Conservation (phyloP, 768 basidiomycete genomes). For the Mrakia gelida region DNA sequence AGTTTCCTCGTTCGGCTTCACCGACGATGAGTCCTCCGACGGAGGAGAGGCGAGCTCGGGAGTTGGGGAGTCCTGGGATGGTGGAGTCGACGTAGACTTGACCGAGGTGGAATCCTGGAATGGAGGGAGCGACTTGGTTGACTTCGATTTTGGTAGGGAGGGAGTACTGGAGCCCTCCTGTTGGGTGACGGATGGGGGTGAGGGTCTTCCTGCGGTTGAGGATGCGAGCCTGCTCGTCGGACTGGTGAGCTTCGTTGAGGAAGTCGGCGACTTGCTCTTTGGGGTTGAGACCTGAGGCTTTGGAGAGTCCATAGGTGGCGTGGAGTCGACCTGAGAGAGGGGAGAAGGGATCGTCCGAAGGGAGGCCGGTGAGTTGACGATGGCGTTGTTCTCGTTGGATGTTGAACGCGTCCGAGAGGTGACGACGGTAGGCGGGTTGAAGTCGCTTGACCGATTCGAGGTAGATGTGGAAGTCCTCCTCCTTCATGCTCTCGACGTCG, state of each 20-base stretch:
- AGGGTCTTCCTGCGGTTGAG: background rate
- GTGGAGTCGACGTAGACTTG: background rate
- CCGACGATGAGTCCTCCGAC: slow-evolving; percentile 19
- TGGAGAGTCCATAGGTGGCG: slow-evolving; percentile 16
- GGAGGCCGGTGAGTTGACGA: slow-evolving; percentile 12
- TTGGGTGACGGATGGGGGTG: slow-evolving; percentile 20
- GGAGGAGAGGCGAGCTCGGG: background rate
- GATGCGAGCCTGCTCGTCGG: background rate
- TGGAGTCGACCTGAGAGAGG: background rate
- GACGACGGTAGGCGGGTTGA: slow-evolving; percentile 25
- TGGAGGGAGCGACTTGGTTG: background rate
- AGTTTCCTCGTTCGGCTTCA: background rate
- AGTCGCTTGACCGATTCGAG: slow-evolving; percentile 26
- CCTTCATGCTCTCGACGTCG: slow-evolving; percentile 27
- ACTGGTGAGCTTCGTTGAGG: background rate
- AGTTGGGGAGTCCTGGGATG: too few relatives aligned
- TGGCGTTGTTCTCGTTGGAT: slow-evolving; percentile 1
- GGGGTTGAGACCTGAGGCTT: slow-evolving; percentile 5
- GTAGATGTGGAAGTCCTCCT: slow-evolving; percentile 23
- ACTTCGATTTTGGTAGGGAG: slow-evolving; percentile 27
- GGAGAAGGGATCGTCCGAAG: background rate
- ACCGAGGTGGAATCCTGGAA: slow-evolving; percentile 18
- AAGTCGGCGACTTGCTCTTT: slow-evolving; percentile 5
- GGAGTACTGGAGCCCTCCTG: slow-evolving; percentile 27
- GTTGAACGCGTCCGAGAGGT: slow-evolving; percentile 23